phyloP scores from a whole-genome alignment of 495 filamentous ascomycete genomes.

The Aspergillus cavernicola region DNA sequence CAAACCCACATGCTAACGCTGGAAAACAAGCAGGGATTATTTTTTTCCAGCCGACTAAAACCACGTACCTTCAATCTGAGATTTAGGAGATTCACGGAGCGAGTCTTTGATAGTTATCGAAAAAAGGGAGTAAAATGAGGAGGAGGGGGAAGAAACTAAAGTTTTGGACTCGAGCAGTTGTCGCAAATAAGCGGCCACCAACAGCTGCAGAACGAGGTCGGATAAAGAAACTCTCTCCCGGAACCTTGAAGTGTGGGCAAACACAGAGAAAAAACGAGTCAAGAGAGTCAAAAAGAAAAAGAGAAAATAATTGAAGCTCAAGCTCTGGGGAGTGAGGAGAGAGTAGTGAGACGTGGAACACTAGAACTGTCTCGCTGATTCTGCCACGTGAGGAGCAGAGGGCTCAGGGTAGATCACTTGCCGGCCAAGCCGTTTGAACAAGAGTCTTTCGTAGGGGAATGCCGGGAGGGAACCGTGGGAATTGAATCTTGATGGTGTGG shows the following conservation, averaged over 20 bases:
- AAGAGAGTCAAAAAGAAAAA: background rate
- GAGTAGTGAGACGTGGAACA: slow-evolving; percentile 1
- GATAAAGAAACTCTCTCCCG: slow-evolving; percentile 7
- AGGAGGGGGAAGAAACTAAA: slow-evolving; percentile 4
- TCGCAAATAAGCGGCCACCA: slow-evolving; percentile 21
- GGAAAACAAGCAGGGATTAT: slow-evolving; percentile 11
- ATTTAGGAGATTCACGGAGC: background rate
- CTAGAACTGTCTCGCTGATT: slow-evolving; percentile 11
- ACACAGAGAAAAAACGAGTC: too few relatives aligned
- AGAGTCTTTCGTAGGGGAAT: too few relatives aligned
- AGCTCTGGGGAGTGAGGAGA: slow-evolving; percentile 3
- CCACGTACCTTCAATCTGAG: slow-evolving; percentile 16
- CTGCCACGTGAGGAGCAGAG: slow-evolving; percentile 24
- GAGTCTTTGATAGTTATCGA: background rate
- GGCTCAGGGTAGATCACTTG: too few relatives aligned
- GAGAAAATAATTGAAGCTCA: slow-evolving; percentile 27
- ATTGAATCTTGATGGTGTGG: too few relatives aligned
- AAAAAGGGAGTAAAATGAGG: background rate
- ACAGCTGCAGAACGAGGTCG: slow-evolving; percentile 20
- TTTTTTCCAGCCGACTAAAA: slow-evolving; percentile 5
- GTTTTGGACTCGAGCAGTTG: slow-evolving; percentile 17
- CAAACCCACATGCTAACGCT: slow-evolving; percentile 17
- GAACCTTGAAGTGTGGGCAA: background rate
- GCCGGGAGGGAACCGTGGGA: too few relatives aligned
- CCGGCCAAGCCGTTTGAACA: too few relatives aligned